Evolutionary conservation across 257 asterid species (phyloP), one percentile per base, ranked within the genome.

Genomic region (Solanum virginianum): DNA sequence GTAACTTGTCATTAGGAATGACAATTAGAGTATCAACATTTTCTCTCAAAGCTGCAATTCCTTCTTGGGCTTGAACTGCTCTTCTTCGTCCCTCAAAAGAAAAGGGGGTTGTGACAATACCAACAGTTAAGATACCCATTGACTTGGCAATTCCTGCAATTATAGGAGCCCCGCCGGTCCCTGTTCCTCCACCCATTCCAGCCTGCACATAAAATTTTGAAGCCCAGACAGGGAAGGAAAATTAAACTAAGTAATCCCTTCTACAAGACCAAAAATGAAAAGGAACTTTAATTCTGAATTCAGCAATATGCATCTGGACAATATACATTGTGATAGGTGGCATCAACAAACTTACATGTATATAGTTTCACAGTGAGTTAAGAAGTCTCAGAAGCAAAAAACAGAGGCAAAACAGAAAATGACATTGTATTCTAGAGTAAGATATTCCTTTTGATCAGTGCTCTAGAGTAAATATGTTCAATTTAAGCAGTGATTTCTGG

Each of bases 161-260:
- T 81, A 96, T 88, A 80, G 99, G 99, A 85, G 98, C 98, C 84
- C 92, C 99, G 81, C 99, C 99, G 36, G 99, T 94, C 80, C 99
- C 98, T n/a, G 98, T 96, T 84, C 98, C 99, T 79, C 99, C 99
- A 70, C 99, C 99, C 99, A 96, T 96, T 89, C 98, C 99, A 85
- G 99, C 97, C 98, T 95, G 95, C 85, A 88, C 72, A 68, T 53
- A 32, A 32, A 60, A 83, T 43, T 83, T 53, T n/a, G 51, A 17
- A 20, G 60, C 69, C 20, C 65, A 53, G 4, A 54, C 10, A n/a
- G 26, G 69, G n/a, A 24, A 83, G 39, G 72, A 18, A 26, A 70
- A 36, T 60, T 22, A 83, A 53, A 26, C 10, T 2, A 51, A 51
- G 45, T 26, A 51, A 36, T 53, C 47, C 24, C 45, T 75, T 51